Percentiles rank a stretch among this genome's conserved stretches.
Conservation (phyloP, 495 filamentous ascomycete species). For the Daldinia vernicosa region DNA sequence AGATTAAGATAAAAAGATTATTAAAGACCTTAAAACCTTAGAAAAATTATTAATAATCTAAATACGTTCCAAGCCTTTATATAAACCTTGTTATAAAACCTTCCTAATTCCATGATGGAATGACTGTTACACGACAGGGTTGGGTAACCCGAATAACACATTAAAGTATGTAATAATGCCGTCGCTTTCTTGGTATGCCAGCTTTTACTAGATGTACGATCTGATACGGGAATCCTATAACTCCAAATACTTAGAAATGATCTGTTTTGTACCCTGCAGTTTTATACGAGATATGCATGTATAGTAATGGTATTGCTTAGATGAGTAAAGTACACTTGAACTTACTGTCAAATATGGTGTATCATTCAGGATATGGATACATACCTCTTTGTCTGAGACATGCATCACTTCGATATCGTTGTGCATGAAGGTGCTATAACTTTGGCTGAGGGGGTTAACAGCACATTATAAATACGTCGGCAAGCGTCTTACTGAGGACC, state of each 20-base stretch:
- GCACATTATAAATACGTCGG: not conserved
- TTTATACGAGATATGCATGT: too few species aligned
- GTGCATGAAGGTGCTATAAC: not conserved
- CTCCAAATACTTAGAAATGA: not conserved
- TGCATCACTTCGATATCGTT: not conserved
- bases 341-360: not conserved
- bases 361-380: not conserved
- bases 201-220: not conserved
- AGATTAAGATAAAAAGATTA: too few species aligned
- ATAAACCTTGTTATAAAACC: too few species aligned
- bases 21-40: too few species aligned
- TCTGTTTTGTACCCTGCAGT: too few species aligned
- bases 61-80: too few species aligned
- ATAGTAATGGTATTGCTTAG: not conserved
- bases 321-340: not conserved
- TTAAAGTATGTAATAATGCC: not conserved
- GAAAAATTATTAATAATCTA: too few species aligned
- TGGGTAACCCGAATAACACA: not conserved
- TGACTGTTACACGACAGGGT: not conserved
- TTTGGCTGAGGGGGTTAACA: not conserved
- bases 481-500: not conserved
- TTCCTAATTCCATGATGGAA: not conserved
- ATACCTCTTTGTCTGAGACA: not conserved
- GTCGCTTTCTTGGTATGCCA: not conserved
- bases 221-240: not conserved